Percentiles rank a stretch among this genome's conserved stretches.
These are phyloP conservation scores for Lachnellula suecica DNA, from an alignment of 2,329 filamentous ascomycete species.

Conservation along the genomic window DNA sequence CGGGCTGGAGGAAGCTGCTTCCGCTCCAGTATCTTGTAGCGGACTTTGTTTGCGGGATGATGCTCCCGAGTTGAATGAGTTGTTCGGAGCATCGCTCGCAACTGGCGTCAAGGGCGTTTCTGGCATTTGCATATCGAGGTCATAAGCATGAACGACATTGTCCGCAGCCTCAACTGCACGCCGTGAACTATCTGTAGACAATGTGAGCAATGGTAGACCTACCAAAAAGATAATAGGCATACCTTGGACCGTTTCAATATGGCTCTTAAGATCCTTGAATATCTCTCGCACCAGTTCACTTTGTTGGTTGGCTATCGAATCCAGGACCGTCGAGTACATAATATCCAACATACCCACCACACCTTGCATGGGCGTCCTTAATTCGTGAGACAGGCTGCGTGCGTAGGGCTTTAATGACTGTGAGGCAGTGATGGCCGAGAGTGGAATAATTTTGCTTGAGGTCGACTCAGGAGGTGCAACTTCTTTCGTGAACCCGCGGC, in stretches of 20 bases:
- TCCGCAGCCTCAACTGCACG: constrained; percentile 72
- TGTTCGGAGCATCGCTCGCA: constrained; percentile 12
- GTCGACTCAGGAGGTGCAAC: constrained; percentile 25
- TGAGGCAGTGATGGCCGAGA: constrained; percentile 54
- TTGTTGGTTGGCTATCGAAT: constrained; percentile 56
- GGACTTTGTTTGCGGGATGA: not conserved
- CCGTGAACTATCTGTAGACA: constrained; percentile 60
- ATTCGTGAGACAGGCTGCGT: constrained; percentile 69
- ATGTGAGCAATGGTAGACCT: not conserved
- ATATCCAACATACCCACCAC: constrained; percentile 76
- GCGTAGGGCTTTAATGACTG: constrained; percentile 71
- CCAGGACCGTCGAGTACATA: constrained; percentile 71
- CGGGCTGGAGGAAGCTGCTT: constrained; percentile 7
- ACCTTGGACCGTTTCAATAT: constrained; percentile 72
- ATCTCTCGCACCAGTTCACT: constrained; percentile 51
- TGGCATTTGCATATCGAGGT: constrained; percentile 74
- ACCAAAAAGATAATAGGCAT: constrained; percentile 16
- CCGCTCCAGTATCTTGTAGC: not conserved
- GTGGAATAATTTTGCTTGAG: constrained; percentile 46
- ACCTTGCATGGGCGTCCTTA: constrained; percentile 74
- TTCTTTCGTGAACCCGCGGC: constrained; percentile 43
- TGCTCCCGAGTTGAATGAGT: not conserved
- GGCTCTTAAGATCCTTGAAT: constrained; percentile 62
- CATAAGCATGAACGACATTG: constrained; percentile 74
- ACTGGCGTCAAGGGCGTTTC: constrained; percentile 48